phyloP scores from a whole-genome alignment of 1,139 yeast species.

The Protomyces lactucae-debilis region DNA sequence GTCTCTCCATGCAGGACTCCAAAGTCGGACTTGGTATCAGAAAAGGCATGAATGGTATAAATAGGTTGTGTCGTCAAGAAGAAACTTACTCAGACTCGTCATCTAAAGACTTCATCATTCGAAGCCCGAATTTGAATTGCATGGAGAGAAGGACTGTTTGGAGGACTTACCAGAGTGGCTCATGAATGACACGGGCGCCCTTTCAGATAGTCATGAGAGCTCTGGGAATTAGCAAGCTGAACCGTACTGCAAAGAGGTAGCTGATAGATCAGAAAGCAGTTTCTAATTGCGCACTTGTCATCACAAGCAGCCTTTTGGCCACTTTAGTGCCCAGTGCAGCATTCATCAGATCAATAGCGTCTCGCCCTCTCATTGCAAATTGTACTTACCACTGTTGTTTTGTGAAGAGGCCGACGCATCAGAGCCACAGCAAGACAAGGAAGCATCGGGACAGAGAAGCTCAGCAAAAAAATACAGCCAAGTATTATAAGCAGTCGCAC shows the following conservation, averaged over 20 bases:
- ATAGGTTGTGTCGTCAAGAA: constrained; percentile 25
- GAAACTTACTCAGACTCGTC: constrained; percentile 28
- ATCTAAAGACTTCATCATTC: constrained; percentile 16
- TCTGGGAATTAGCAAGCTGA: no score
- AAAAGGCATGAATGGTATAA: constrained; percentile 27
- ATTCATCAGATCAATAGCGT: constrained; percentile 16
- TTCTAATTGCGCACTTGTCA: constrained; percentile 27
- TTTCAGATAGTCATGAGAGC: no score
- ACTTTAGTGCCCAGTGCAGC: constrained; percentile 28
- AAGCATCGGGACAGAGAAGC: neutral
- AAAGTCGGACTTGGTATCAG: constrained; percentile 5
- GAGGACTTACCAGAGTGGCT: neutral
- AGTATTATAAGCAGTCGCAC: constrained; percentile 21
- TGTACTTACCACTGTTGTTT: no score
- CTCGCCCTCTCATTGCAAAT: no score
- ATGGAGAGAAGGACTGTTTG: neutral
- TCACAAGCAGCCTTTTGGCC: constrained; percentile 7
- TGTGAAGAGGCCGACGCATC: neutral
- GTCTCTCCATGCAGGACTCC: neutral
- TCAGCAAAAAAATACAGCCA: constrained; percentile 28
- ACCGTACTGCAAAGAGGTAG: neutral
- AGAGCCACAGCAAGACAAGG: neutral
- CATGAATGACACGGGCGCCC: no score
- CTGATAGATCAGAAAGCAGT: constrained; percentile 25
- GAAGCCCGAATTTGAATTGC: neutral